Conservation (phyloP, 73 alveolate genomes). For the Paramecium biaurelia region DNA sequence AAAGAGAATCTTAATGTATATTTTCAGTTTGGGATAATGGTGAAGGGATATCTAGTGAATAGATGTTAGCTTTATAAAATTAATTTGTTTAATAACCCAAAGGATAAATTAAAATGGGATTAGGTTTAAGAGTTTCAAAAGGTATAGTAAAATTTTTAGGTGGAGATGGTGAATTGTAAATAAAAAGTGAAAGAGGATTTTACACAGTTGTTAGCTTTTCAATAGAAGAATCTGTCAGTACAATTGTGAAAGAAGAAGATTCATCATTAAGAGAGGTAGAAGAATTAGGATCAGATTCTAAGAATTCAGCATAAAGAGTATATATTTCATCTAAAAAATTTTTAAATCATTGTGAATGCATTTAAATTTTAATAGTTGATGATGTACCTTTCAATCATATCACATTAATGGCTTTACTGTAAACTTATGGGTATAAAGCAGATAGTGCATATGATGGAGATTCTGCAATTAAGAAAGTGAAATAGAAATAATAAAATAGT, state of each 20-base stretch:
- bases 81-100: background rate
- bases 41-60: background rate
- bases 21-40: conserved; percentile 31
- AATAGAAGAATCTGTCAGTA: background rate
- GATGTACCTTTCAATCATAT: conserved; percentile 48
- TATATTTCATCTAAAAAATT: background rate
- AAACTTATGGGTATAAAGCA: background rate
- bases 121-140: conserved; percentile 20
- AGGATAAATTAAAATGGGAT: background rate
- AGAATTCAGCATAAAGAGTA: background rate
- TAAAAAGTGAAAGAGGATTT: background rate
- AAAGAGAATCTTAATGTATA: background rate
- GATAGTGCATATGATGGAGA: conserved; percentile 49
- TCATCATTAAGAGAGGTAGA: background rate
- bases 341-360: conserved; percentile 6
- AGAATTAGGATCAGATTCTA: background rate
- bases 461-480: background rate
- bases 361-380: background rate
- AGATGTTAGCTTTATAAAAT: background rate
- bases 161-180: conserved; percentile 7
- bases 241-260: background rate
- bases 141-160: background rate
- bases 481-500: background rate
- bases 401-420: background rate
- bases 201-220: background rate